Base-by-base conservation (phyloP, 1,284 basidiomycete species). In the Mycena sp. region DNA sequence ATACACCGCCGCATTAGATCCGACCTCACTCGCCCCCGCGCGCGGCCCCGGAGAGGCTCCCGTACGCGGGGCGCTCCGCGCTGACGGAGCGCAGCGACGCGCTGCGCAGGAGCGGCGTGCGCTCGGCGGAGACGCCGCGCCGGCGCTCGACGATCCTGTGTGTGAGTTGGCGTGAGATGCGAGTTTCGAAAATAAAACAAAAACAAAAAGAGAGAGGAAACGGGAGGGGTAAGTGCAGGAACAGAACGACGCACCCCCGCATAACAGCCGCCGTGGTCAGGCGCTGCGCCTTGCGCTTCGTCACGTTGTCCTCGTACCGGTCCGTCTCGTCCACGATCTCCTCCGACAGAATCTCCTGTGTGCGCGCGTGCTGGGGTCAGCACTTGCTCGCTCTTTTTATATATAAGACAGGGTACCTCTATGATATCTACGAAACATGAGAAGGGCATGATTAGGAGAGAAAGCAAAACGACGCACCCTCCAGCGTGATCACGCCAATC, bases 261-360 rank as follows among this genome's bases (percentile, higher is more conserved):
- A 96, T 95, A 55, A 94, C 83, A 11, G 88, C 84, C 9, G 90
- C 85, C 7, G 88, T 93, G 11, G 89, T 91, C 64, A 86, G 78
- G 25, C 94, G 83, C 69, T 85, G 89, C 0, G 91, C 92, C 17
- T 82, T 81, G 53, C 83, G 83, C 74, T 95, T 95, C 48, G 86
- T 89, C 57, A 89, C 87, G 72, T 95, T 96, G 70, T 95, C 93
- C 68, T 93, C 88, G 71, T 92, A 95, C 21, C 88, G 84, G 77
- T 97, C 94, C 4, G 94, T 96, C 76, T 96, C 94, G 72, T 96
- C 94, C 40, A 96, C 88, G 55, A 94, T 94, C 76, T 96, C 94
- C 76, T 92, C 93, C 0, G 90, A 88, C 21, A 95, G 92, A 67
- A 95, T 94, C 82, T 96, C 94, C 83, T 92, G 21, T n/a, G 28